These are phyloP conservation scores for Chaetomium sp. DNA, from an alignment of 2,329 filamentous ascomycete species.

Conservation along the genomic window DNA sequence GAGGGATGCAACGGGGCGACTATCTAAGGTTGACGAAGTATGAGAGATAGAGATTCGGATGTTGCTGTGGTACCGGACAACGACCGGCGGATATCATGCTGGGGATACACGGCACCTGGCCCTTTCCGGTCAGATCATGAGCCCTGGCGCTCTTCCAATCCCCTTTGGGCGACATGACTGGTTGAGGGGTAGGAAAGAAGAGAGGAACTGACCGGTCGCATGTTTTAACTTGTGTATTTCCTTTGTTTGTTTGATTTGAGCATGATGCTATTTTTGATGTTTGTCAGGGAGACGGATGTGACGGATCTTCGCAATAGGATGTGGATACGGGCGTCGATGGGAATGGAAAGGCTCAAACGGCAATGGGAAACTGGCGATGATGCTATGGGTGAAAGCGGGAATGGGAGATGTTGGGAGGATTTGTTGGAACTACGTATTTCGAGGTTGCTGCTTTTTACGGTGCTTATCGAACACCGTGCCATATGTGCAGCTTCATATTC, in stretches of 20 bases:
- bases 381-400: too few species aligned
- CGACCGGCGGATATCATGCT: background rate
- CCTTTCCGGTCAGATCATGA: too few species aligned
- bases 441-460: too few species aligned
- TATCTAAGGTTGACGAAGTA: background rate
- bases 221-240: background rate
- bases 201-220: background rate
- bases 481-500: too few species aligned
- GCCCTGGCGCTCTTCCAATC: background rate
- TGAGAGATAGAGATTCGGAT: background rate
- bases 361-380: too few species aligned
- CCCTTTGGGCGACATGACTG: background rate
- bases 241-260: conserved; percentile 1
- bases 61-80: background rate
- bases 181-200: background rate
- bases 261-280: conserved; percentile 6
- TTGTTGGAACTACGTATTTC: too few species aligned
- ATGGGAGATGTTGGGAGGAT: too few species aligned
- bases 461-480: too few species aligned
- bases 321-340: background rate
- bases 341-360: background rate
- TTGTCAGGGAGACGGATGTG: background rate
- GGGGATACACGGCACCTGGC: background rate
- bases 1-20: background rate
- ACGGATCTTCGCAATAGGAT: background rate